These are phyloP conservation scores for Fusarium tuaranense DNA, from an alignment of 2,329 filamentous ascomycete species.

Conservation along the genomic window DNA sequence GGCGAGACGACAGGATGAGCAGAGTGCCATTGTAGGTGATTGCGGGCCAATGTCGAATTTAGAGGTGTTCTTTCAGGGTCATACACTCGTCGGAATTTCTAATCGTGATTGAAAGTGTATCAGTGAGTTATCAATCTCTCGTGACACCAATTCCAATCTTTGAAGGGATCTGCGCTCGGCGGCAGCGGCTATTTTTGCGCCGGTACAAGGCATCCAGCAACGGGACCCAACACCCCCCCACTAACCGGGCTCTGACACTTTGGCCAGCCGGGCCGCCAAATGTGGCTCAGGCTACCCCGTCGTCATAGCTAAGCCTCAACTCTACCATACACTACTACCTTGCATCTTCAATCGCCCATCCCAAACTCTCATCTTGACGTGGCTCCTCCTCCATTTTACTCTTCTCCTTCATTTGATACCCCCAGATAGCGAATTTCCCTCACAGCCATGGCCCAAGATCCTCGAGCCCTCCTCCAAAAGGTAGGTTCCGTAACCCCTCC, in stretches of 20 bases:
- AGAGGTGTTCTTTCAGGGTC: neutral
- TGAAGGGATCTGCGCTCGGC: neutral
- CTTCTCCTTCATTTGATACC: constrained; percentile 17
- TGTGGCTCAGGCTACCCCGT: constrained; percentile 42
- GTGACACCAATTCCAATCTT: neutral
- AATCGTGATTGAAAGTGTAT: neutral
- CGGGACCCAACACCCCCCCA: neutral
- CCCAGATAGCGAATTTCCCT: neutral
- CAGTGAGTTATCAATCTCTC: neutral
- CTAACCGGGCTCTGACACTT: neutral
- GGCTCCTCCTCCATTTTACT: constrained; percentile 12
- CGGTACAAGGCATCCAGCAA: neutral
- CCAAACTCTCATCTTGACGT: constrained; percentile 21
- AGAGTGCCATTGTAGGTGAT: constrained; percentile 45
- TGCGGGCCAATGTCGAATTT: neutral
- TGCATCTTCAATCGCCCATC: constrained; percentile 30
- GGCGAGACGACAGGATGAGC: constrained; percentile 46
- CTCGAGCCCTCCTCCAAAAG: constrained; percentile 82
- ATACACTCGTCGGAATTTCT: neutral
- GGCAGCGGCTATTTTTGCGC: neutral
- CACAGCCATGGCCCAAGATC: constrained; percentile 77
- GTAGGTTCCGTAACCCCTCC: constrained; percentile 31
- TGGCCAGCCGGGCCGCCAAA: neutral
- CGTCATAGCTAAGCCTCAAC: constrained; percentile 43
- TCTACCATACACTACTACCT: neutral